phyloP scores from a whole-genome alignment of 176 grass and related monocot species.

The Pontederia crassipes region DNA sequence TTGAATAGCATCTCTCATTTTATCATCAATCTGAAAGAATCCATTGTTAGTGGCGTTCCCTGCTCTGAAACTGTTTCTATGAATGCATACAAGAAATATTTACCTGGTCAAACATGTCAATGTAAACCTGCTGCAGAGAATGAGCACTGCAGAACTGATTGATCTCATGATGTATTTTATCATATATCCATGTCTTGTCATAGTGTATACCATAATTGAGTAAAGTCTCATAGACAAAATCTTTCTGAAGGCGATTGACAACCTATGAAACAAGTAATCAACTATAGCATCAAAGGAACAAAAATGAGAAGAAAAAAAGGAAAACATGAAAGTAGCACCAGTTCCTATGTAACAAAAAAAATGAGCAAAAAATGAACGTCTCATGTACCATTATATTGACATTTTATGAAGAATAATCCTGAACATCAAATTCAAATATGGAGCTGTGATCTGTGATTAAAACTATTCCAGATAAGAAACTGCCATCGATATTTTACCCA shows the following conservation, averaged over 20 bases:
- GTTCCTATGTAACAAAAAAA: neutral
- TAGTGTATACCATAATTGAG: slow-evolving; percentile 94
- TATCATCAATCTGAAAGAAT: slow-evolving; percentile 75
- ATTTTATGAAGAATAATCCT: no score
- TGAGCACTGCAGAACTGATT: slow-evolving; percentile 99
- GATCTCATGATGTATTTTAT: slow-evolving; percentile 99
- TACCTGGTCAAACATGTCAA: slow-evolving; percentile 99
- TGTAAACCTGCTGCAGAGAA: slow-evolving; percentile 95
- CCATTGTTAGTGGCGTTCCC: no score
- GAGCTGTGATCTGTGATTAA: no score
- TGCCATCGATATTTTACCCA: no score
- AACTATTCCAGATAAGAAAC: no score
- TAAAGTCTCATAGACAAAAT: slow-evolving; percentile 76
- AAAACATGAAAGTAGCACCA: neutral
- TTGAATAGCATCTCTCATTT: slow-evolving; percentile 98
- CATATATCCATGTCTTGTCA: slow-evolving; percentile 99
- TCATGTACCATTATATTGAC: no score
- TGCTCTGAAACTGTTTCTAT: slow-evolving; percentile 6
- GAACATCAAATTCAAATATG: no score
- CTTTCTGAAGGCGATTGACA: slow-evolving; percentile 87
- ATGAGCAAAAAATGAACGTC: no score
- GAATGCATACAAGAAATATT: neutral
- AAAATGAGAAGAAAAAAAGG: slow-evolving; percentile 2
- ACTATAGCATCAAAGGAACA: slow-evolving; percentile 13
- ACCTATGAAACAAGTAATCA: slow-evolving; percentile 40